Conservation (phyloP, 345 rosid genomes). For the Microcos paniculata region DNA sequence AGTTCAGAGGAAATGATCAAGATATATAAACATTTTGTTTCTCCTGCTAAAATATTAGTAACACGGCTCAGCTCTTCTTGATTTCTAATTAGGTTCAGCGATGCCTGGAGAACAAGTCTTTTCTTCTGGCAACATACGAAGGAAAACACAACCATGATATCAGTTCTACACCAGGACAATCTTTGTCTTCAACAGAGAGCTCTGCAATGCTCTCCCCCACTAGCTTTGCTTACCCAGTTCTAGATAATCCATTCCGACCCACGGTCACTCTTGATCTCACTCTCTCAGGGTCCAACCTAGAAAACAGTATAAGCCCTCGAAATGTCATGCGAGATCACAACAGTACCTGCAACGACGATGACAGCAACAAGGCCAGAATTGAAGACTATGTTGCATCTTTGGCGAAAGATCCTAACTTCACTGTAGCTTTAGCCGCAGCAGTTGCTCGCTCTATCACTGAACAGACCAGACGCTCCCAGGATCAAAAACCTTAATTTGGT, state of each 20-base stretch:
- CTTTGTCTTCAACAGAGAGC: not conserved
- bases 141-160: conserved; percentile 58
- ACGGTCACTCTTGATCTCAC: conserved; percentile 29
- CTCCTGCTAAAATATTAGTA: no score
- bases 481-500: not conserved
- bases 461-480: not conserved
- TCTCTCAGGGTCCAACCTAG: conserved; percentile 22
- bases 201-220: not conserved
- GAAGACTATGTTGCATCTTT: conserved; percentile 41
- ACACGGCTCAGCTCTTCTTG: not conserved
- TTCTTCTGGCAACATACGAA: conserved; percentile 52
- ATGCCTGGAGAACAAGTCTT: conserved; percentile 38
- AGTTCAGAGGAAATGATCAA: no score
- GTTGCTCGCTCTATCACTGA: conserved; percentile 39
- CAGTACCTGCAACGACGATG: not conserved
- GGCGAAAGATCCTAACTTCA: conserved; percentile 43
- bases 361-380: conserved; percentile 2
- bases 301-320: not conserved
- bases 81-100: conserved; percentile 49
- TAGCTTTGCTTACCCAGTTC: not conserved
- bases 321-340: not conserved
- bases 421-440: conserved; percentile 40
- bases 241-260: conserved; percentile 10
- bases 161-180: not conserved
- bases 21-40: no score